Evolutionary conservation across 2,329 filamentous ascomycete species (phyloP).

Genomic region (Elsinoe arachidis): DNA sequence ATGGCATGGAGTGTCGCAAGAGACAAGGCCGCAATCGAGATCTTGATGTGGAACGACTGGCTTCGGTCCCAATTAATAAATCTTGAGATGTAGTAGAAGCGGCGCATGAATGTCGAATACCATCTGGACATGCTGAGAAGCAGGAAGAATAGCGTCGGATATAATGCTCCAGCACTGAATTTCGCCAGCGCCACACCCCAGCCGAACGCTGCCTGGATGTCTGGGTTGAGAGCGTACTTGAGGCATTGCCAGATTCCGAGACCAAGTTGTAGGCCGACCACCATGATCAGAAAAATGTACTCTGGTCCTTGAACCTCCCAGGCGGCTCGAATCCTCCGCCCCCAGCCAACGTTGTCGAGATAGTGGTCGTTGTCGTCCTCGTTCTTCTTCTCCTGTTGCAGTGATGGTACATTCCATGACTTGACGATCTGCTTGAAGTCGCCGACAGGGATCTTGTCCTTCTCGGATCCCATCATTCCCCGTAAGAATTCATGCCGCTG

Average conservation of each 20-base stretch:
- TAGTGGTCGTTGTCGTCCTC: slow-evolving; percentile 41
- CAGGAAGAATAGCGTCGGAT: slow-evolving; percentile 51
- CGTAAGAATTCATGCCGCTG: slow-evolving; percentile 44
- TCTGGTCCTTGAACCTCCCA: slow-evolving; percentile 50
- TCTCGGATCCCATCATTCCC: slow-evolving; percentile 39
- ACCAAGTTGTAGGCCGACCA: slow-evolving; percentile 40
- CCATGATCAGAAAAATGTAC: slow-evolving; percentile 41
- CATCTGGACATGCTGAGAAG: slow-evolving; percentile 51
- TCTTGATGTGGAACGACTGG: slow-evolving; percentile 48
- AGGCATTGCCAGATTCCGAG: slow-evolving; percentile 50
- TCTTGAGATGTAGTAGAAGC: slow-evolving; percentile 44
- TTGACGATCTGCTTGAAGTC: slow-evolving; percentile 49
- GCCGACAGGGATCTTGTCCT: slow-evolving; percentile 36
- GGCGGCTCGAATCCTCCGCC: slow-evolving; percentile 42
- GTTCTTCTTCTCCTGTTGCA: slow-evolving; percentile 47
- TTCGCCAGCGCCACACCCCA: slow-evolving; percentile 51
- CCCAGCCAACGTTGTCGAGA: slow-evolving; percentile 33
- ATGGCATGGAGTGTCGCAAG: slow-evolving; percentile 48
- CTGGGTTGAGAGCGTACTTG: slow-evolving; percentile 40
- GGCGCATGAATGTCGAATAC: slow-evolving; percentile 44
- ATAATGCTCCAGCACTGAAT: slow-evolving; percentile 46
- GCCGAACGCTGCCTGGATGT: slow-evolving; percentile 44
- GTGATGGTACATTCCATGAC: slow-evolving; percentile 50
- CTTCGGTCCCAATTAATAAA: slow-evolving; percentile 51
- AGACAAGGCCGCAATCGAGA: slow-evolving; percentile 42